A percentile compares a stretch with the other conserved stretches of the same genome.
Conservation (phyloP, 768 basidiomycete genomes). For the Boletus subparvulus region DNA sequence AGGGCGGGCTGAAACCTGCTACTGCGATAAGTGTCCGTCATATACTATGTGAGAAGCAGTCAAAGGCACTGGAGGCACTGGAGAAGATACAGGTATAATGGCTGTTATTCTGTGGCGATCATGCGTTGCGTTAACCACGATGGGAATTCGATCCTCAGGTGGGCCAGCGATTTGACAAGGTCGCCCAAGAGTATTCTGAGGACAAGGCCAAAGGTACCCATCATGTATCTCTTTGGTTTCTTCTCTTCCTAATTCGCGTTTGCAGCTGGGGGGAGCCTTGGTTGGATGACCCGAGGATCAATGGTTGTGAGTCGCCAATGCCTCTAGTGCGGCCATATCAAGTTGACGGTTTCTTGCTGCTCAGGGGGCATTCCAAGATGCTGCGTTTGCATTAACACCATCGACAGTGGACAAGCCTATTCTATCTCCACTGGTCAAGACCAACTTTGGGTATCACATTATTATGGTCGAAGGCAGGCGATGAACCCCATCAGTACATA, state of each 20-base stretch:
- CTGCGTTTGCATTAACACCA: slow-evolving; percentile 77
- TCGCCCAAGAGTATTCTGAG: slow-evolving; percentile 87
- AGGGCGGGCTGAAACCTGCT: slow-evolving; percentile 69
- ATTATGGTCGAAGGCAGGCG: slow-evolving; percentile 90
- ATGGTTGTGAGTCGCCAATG: slow-evolving; percentile 60
- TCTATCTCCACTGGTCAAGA: slow-evolving; percentile 74
- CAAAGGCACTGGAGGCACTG: slow-evolving; percentile 74
- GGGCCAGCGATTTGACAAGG: slow-evolving; percentile 83
- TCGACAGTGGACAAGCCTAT: slow-evolving; percentile 80
- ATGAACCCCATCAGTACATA: slow-evolving; percentile 29
- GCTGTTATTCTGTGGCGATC: neutral
- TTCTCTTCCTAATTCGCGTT: neutral
- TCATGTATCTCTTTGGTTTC: neutral
- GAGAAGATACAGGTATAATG: slow-evolving; percentile 69
- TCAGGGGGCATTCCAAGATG: slow-evolving; percentile 78
- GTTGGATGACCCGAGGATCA: slow-evolving; percentile 84
- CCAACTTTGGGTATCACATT: slow-evolving; percentile 82
- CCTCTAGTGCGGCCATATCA: neutral
- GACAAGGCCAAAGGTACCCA: slow-evolving; percentile 80
- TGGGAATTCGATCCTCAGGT: slow-evolving; percentile 42
- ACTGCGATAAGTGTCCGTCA: slow-evolving; percentile 85
- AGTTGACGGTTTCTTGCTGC: slow-evolving; percentile 4
- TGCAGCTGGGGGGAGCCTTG: slow-evolving; percentile 79
- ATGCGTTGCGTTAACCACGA: neutral
- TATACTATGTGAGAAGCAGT: slow-evolving; percentile 86